Base-by-base conservation (phyloP, 2,329 filamentous ascomycete genomes). In the Aaosphaeria arxii region DNA sequence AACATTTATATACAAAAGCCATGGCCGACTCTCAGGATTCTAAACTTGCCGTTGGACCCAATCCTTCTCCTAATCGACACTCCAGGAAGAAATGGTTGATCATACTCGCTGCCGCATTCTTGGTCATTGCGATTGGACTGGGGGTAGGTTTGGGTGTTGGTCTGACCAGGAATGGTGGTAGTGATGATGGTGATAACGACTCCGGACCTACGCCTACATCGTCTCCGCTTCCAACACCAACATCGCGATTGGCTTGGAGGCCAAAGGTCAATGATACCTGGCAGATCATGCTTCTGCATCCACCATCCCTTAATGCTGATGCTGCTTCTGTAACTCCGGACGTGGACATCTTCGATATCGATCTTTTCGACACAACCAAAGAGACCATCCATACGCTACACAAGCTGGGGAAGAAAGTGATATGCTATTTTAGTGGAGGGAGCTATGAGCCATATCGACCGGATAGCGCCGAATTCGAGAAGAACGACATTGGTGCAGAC, bases 381-480 rank as follows among this genome's bases (percentile, higher is more conserved):
- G 60, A 68, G 5, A 75, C 70, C 1, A 79, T 85, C 44, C 51
- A 66, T 4, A 62, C 65, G 5, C 70, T 85, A 11, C 77, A 84
- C 39, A 53, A 56, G 3, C 59, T 74, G 30, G 79, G 77, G 6
- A 80, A 80, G 60, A 83, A 80, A 52, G 80, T 88, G 46, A 84
- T 89, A 49, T 90, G 87, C 73, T 90, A 90, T 70, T 89, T 89
- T 71, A 86, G 82, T 44, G 85, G 84, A 0, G 87, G 87, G 1
- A 85, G 81, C 6, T 88, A 79, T 57, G 87, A 90, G 67, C 63
- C 82, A 44, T 82, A 78, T 72, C 77, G 86, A 3, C 68, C 75
- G 1, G 87, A 89, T 61, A 74, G 76, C 13, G 62, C 60, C 30
- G 57, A 79, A 5, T 89, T 88, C 60, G 60, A 71, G 6, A 52